Evolutionary conservation across 306 rosid genomes (phyloP).

Genomic region (Medicago lupulina): DNA sequence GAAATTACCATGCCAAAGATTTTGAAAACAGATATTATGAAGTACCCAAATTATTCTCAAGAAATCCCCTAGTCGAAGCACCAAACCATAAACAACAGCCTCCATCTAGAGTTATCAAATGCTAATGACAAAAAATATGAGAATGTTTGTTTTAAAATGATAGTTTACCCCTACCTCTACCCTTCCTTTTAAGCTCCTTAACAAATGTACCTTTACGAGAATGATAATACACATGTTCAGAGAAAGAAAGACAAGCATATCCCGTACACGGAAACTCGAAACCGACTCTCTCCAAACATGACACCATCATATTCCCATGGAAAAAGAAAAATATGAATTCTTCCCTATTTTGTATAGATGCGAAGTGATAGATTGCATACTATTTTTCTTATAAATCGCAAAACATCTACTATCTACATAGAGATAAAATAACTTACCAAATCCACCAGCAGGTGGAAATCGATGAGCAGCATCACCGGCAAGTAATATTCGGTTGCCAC

Average conservation of each 20-base stretch:
- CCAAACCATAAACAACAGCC: slow-evolving; percentile 18
- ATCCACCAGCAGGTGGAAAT: slow-evolving; percentile 99
- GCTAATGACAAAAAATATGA: slow-evolving; percentile 4
- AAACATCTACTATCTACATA: slow-evolving; percentile 35
- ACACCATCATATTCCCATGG: slow-evolving; percentile 16
- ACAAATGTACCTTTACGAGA: slow-evolving; percentile 3
- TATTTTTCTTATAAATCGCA: background rate
- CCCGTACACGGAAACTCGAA: background rate
- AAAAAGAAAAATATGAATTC: slow-evolving; percentile 20
- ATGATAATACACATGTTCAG: slow-evolving; percentile 17
- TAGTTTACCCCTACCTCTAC: background rate
- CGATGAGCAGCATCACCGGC: slow-evolving; percentile 98
- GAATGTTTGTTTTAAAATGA: slow-evolving; percentile 12
- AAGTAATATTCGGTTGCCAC: slow-evolving; percentile 68
- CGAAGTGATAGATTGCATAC: slow-evolving; percentile 13
- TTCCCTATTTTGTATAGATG: slow-evolving; percentile 20
- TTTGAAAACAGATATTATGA: slow-evolving; percentile 7
- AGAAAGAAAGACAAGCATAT: slow-evolving; percentile 7
- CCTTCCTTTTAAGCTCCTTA: background rate
- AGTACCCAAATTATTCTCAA: slow-evolving; percentile 9
- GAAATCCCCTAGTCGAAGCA: background rate
- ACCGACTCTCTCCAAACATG: slow-evolving; percentile 13
- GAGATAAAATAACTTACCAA: slow-evolving; percentile 67
- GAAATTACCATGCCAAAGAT: background rate
- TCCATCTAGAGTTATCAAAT: slow-evolving; percentile 11